These are phyloP conservation scores for Herpetomonas samuelpessoai DNA, from an alignment of 208 protist species.

Conservation along the genomic window DNA sequence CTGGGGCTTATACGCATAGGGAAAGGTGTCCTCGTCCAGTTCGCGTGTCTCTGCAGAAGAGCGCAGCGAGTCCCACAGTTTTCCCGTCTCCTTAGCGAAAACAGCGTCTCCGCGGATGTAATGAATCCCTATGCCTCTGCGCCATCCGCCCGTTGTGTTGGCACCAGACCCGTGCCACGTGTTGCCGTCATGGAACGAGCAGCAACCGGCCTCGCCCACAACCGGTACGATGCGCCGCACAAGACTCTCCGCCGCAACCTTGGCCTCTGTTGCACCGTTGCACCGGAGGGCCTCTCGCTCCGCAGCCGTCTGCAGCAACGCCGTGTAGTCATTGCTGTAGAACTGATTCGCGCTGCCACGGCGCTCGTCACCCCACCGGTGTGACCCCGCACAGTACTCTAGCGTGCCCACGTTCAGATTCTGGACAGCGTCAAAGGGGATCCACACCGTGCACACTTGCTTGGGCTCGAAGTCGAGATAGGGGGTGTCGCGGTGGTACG, in stretches of 20 bases:
- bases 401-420: slow-evolving; percentile 25
- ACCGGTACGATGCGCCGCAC: slow-evolving; percentile 7
- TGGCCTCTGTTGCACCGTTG: background rate
- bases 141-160: slow-evolving; percentile 20
- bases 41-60: slow-evolving; percentile 1
- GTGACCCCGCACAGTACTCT: slow-evolving; percentile 45
- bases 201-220: slow-evolving; percentile 22
- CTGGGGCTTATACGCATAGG: no score
- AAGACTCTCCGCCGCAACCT: background rate
- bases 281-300: slow-evolving; percentile 14
- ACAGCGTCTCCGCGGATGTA: slow-evolving; percentile 27
- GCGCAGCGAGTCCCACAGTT: slow-evolving; percentile 20
- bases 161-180: slow-evolving; percentile 34
- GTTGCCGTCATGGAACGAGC: slow-evolving; percentile 28
- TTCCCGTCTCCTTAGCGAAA: slow-evolving; percentile 15
- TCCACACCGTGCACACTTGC: slow-evolving; percentile 47
- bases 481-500: slow-evolving; percentile 46
- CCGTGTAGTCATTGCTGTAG: slow-evolving; percentile 34
- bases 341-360: slow-evolving; percentile 44
- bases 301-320: slow-evolving; percentile 24
- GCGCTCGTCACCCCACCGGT: slow-evolving; percentile 16
- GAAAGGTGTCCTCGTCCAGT: background rate
- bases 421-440: slow-evolving; percentile 20
- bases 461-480: slow-evolving; percentile 40
- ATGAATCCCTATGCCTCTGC: slow-evolving; percentile 32